Evolutionary conservation across 129 eudicot genomes (phyloP).

Genomic region (Escallonia herrerae): DNA sequence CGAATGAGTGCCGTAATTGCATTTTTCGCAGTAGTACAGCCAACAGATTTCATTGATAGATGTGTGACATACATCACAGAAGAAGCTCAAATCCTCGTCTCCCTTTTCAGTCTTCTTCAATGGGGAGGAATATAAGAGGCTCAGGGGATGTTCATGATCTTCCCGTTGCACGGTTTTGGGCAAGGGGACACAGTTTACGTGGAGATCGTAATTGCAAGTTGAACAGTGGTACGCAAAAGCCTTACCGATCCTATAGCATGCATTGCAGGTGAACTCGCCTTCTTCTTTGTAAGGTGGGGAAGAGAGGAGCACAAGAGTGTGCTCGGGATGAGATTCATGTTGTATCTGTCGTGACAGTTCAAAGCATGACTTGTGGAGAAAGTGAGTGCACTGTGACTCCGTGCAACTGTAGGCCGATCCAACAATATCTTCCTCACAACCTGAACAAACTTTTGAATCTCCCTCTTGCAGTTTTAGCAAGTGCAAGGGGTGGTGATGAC

Average conservation of each 20-base stretch:
- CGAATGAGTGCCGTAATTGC: conserved; percentile 63
- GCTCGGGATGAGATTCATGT: conserved; percentile 67
- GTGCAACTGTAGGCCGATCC: conserved; percentile 27
- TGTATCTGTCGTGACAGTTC: conserved; percentile 18
- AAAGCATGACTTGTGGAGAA: conserved; percentile 40
- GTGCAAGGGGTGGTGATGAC: conserved; percentile 47
- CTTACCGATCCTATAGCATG: conserved; percentile 45
- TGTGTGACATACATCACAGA: conserved; percentile 49
- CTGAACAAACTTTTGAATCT: conserved; percentile 33
- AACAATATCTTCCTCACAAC: conserved; percentile 27
- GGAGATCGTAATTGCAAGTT: conserved; percentile 59
- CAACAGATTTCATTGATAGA: conserved; percentile 46
- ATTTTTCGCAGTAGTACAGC: conserved; percentile 48
- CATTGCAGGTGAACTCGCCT: conserved; percentile 47
- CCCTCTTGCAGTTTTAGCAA: conserved; percentile 9
- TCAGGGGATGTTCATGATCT: conserved; percentile 50
- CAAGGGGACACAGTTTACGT: conserved; percentile 44
- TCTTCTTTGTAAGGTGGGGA: conserved; percentile 7
- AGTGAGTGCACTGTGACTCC: conserved; percentile 26
- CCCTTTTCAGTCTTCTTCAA: conserved; percentile 11
- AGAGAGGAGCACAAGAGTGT: conserved; percentile 43
- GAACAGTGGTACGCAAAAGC: conserved; percentile 53
- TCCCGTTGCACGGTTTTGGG: conserved; percentile 39
- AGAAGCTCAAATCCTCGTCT: conserved; percentile 10
- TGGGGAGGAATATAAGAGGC: conserved; percentile 39